These are phyloP conservation scores for Moricandia arvensis DNA, from an alignment of 345 rosid species.

Conservation along the genomic window DNA sequence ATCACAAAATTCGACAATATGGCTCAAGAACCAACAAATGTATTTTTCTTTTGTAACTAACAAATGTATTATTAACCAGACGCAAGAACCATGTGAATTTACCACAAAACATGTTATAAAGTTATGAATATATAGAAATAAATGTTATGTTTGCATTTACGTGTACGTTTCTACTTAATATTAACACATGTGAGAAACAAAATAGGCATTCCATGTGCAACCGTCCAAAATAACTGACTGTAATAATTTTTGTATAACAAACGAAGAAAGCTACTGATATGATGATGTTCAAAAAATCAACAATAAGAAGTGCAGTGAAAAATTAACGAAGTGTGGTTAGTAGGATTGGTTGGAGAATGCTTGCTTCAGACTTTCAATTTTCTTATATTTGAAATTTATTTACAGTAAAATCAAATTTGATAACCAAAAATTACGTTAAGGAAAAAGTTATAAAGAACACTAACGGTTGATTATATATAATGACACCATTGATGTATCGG, in stretches of 20 bases:
- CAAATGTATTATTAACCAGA: background rate
- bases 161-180: background rate
- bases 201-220: background rate
- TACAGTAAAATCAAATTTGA: background rate
- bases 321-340: background rate
- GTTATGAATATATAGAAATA: background rate
- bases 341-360: background rate
- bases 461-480: background rate
- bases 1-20: background rate
- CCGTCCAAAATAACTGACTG: background rate
- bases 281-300: background rate
- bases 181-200: background rate
- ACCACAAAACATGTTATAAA: background rate
- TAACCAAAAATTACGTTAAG: background rate
- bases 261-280: background rate
- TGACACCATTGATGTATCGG: too few species aligned
- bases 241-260: background rate
- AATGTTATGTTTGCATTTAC: background rate
- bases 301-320: background rate
- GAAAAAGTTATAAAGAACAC: too few species aligned
- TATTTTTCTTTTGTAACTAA: too few species aligned
- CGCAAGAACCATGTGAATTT: background rate
- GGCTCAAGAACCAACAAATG: too few species aligned
- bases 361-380: background rate
- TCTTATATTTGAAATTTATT: background rate